Percentiles rank a stretch among this genome's conserved stretches.
Conservation (phyloP, 495 filamentous ascomycete genomes). For the Lasiosphaeria hispida region DNA sequence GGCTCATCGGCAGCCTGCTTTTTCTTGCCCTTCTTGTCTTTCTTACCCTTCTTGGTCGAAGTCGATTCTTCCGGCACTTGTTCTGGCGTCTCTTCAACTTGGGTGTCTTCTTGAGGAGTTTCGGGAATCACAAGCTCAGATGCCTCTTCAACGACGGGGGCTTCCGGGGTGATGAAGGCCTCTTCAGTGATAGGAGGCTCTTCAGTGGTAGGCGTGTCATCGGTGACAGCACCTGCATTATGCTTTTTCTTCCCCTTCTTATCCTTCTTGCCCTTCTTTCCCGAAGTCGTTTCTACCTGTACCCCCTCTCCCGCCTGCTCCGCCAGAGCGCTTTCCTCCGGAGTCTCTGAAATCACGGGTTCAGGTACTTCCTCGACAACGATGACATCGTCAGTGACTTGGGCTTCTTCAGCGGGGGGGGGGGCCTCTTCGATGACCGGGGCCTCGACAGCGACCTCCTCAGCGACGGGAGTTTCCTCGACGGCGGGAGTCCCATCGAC, state of each 20-base stretch:
- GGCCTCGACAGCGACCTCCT: too few species aligned
- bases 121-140: not conserved
- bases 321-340: not conserved
- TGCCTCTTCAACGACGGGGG: not conserved
- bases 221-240: not conserved
- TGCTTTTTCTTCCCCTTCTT: constrained; percentile 24
- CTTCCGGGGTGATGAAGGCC: not conserved
- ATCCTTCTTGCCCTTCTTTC: constrained; percentile 30
- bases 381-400: not conserved
- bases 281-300: not conserved
- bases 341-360: not conserved
- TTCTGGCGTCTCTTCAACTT: constrained; percentile 1
- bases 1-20: too few species aligned
- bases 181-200: not conserved
- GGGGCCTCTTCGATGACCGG: too few species aligned
- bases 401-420: too few species aligned
- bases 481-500: not conserved
- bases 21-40: not conserved
- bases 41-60: constrained; percentile 5
- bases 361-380: constrained; percentile 8
- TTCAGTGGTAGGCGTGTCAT: not conserved
- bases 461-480: not conserved
- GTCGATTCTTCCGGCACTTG: not conserved
- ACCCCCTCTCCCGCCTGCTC: constrained; percentile 6
- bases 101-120: not conserved